A percentile compares a stretch with the other conserved stretches of the same genome.
Evolutionary conservation across 176 grass and related monocot genomes (phyloP).

Genomic region (Carex parvula): DNA sequence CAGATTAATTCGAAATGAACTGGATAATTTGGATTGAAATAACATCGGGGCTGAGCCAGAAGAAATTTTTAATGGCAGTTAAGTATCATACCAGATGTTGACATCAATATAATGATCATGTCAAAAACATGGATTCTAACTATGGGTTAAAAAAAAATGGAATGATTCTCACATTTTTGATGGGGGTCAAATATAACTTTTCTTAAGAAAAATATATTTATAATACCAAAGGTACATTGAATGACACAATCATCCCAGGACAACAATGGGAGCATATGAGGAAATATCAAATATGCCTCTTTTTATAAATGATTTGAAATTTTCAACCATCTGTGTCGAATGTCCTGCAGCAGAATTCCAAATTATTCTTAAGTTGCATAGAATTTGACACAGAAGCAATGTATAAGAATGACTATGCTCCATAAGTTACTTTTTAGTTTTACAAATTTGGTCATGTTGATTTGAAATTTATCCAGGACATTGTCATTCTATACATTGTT

Average conservation of each 20-base stretch:
- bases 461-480: not conserved
- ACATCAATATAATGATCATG: not conserved
- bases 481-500: not conserved
- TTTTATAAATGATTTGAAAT: not conserved
- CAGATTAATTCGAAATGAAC: not conserved
- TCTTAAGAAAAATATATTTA: not conserved
- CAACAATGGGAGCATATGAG: not conserved
- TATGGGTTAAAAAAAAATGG: not conserved
- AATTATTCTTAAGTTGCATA: not conserved
- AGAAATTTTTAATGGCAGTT: not conserved
- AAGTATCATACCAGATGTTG: not conserved
- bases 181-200: not conserved
- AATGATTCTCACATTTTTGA: not conserved
- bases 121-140: not conserved
- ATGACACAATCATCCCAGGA: not conserved
- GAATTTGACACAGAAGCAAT: not conserved
- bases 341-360: not conserved
- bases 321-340: not conserved
- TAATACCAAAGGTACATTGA: not conserved
- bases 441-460: not conserved
- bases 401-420: not conserved
- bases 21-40: not conserved
- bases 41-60: not conserved
- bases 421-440: not conserved
- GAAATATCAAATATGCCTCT: not conserved